phyloP scores from a whole-genome alignment of 2,329 filamentous ascomycete species.

The Alternaria sp. region DNA sequence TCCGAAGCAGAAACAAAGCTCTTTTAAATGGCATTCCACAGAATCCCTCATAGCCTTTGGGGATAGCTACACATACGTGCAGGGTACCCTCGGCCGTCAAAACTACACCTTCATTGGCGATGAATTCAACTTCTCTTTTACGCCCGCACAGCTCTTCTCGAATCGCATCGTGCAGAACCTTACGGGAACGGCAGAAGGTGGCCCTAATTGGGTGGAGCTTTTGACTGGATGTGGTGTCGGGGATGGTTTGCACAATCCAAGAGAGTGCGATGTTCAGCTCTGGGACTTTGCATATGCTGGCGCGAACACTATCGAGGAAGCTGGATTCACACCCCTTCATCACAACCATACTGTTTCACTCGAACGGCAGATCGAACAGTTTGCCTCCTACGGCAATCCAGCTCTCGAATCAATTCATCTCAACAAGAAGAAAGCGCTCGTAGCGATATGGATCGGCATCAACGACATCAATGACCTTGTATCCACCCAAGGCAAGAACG shows the following conservation, averaged over 20 bases:
- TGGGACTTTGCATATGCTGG: constrained; percentile 66
- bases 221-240: constrained; percentile 59
- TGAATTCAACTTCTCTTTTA: constrained; percentile 56
- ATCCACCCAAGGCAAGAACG: constrained; percentile 45
- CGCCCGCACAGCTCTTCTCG: constrained; percentile 52
- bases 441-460: constrained; percentile 63
- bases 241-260: constrained; percentile 53
- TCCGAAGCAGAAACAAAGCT: neutral
- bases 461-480: constrained; percentile 63
- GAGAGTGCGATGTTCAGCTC: constrained; percentile 55
- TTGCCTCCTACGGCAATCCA: constrained; percentile 53
- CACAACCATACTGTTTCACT: constrained; percentile 59
- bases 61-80: constrained; percentile 61
- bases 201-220: constrained; percentile 63
- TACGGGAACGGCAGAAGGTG: constrained; percentile 55
- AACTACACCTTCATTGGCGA: constrained; percentile 65
- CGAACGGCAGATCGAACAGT: constrained; percentile 60
- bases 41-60: constrained; percentile 54
- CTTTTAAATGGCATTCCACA: constrained; percentile 26
- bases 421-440: constrained; percentile 51
- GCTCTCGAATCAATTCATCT: constrained; percentile 42
- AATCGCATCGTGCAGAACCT: constrained; percentile 62
- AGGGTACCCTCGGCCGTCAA: constrained; percentile 59
- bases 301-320: constrained; percentile 55
- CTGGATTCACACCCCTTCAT: constrained; percentile 54